Percentiles rank a stretch among this genome's conserved stretches.
Conservation (phyloP, 2,329 filamentous ascomycete species). For the Exophiala phaeomuriformis region DNA sequence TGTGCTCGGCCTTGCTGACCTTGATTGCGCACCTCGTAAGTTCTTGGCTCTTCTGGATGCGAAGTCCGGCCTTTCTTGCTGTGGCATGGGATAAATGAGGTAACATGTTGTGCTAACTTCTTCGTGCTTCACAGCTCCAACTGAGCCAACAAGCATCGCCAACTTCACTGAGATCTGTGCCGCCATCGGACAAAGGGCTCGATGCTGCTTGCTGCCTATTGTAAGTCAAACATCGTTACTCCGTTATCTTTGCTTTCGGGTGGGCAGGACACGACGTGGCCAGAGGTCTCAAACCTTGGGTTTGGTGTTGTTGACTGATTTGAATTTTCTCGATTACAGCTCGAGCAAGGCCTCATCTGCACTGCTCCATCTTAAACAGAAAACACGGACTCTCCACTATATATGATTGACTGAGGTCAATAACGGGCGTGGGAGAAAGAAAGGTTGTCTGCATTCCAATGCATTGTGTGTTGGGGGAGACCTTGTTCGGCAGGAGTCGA, state of each 20-base stretch:
- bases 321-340: neutral
- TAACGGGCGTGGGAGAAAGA: no score
- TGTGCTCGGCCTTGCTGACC: conserved; percentile 50
- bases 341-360: conserved; percentile 21
- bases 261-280: neutral
- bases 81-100: neutral
- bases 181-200: conserved; percentile 47
- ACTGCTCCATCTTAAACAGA: conserved; percentile 14
- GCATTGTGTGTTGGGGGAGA: no score
- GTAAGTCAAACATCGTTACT: conserved; percentile 10
- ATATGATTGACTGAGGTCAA: no score
- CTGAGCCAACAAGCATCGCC: conserved; percentile 35
- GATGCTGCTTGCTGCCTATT: conserved; percentile 52
- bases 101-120: neutral
- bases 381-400: no score
- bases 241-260: neutral
- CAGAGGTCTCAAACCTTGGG: neutral
- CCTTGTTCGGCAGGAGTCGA: no score
- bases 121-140: conserved; percentile 8
- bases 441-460: no score
- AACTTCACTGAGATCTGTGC: conserved; percentile 45
- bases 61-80: neutral
- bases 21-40: conserved; percentile 52
- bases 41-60: conserved; percentile 14
- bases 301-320: neutral